These are phyloP conservation scores for Colletotrichum falcatum DNA, from an alignment of 2,329 filamentous ascomycete genomes.

Conservation along the genomic window DNA sequence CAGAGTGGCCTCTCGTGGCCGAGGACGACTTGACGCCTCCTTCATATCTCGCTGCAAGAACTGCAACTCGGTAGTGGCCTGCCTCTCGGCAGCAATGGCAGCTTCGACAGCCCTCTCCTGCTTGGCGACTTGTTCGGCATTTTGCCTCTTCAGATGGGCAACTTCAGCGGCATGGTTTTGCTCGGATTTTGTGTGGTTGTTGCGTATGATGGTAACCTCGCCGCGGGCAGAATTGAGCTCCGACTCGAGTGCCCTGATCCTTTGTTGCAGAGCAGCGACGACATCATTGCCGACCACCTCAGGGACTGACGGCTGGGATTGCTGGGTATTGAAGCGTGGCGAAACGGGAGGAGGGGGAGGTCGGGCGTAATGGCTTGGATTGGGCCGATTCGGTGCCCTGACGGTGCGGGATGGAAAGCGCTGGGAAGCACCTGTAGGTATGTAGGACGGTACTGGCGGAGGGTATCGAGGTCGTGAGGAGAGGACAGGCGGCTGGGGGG, in stretches of 20 bases:
- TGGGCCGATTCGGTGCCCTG: constrained; percentile 47
- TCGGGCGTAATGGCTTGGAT: constrained; percentile 57
- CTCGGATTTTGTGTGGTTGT: constrained; percentile 72
- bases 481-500: constrained; percentile 25
- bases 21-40: constrained; percentile 65
- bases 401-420: constrained; percentile 44
- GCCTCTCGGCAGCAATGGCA: constrained; percentile 73
- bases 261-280: constrained; percentile 62
- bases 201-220: constrained; percentile 80
- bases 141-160: constrained; percentile 69
- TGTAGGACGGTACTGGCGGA: constrained; percentile 33
- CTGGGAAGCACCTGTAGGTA: constrained; percentile 38
- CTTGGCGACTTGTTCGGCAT: constrained; percentile 72
- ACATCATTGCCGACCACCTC: constrained; percentile 50
- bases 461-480: constrained; percentile 40
- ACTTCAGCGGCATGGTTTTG: constrained; percentile 74
- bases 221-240: constrained; percentile 74
- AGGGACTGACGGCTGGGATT: constrained; percentile 47
- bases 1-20: constrained; percentile 57
- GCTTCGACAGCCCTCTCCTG: constrained; percentile 74
- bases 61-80: constrained; percentile 75
- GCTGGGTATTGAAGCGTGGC: constrained; percentile 48
- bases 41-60: constrained; percentile 80
- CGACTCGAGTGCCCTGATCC: constrained; percentile 64
- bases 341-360: constrained; percentile 48